Base-by-base conservation (phyloP, 2,329 filamentous ascomycete genomes). In the Curvularia spicifera region DNA sequence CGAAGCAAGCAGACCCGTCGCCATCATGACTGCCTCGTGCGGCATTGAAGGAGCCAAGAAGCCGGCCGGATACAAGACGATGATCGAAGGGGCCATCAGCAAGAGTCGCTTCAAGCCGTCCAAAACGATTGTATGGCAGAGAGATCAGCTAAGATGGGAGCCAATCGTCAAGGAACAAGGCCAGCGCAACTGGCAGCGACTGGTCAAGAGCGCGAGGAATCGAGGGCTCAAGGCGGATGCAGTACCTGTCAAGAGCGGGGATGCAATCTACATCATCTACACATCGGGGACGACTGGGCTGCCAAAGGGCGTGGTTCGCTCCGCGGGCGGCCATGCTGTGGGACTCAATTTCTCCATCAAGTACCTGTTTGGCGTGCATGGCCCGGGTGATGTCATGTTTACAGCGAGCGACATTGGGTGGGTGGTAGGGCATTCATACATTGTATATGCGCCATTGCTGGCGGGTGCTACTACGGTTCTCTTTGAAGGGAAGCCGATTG, bases 401-500 rank as follows among this genome's bases (percentile, higher is more conserved):
- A 90, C 88, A 5, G 89, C 90, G 1, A 91, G 89, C 13, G 93
- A 98, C 71, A 94, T 97, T 56, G 94, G 93, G 31, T 97, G 93
- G 94, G 91, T 93, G 0, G 91, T 95, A 0, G 91, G 91, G 2
- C 73, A 76, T 35, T 75, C 73, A 5, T 97, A 95, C 73, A 97
- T 97, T 62, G 81, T 97, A 12, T 97, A 97, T 71, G 93, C 87
- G 4, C 93, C 93, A 12, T 84, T 98, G 5, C 84, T 97, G 1
- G 87, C 89, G 0, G 93, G 93, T 5, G 93, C 93, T 1, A 89
- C 93, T 1, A 96, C 92, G 0, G 86, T 97, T 1, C 81, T 97
- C 0, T 97, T 93, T 75, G 93, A 97, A 78, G 94, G 93, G n/a
- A 97, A 97, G 66, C 93, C 93, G 0, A 83, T 97, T 12, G 93